These are phyloP conservation scores for Puya raimondii DNA, from an alignment of 176 grass and related monocot species.

Conservation along the genomic window DNA sequence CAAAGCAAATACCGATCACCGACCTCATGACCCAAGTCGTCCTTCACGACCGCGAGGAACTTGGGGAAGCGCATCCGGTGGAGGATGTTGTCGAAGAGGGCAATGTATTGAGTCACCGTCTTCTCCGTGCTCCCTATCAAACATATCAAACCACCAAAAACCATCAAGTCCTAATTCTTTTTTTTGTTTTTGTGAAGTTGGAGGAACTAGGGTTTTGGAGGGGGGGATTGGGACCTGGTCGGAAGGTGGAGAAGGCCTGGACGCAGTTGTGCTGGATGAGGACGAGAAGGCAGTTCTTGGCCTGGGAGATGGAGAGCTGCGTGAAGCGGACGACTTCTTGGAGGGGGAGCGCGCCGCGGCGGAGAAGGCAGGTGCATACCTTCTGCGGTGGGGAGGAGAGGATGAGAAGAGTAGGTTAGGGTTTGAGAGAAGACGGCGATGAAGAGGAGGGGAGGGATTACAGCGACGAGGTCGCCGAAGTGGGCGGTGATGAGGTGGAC, in stretches of 20 bases:
- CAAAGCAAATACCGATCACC: not conserved
- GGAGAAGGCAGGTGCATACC: slow-evolving; percentile 68
- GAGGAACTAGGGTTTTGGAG: not conserved
- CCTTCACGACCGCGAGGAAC: slow-evolving; percentile 47
- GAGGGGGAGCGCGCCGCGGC: slow-evolving; percentile 43
- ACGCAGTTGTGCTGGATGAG: slow-evolving; percentile 93
- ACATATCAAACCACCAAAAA: slow-evolving; percentile 8
- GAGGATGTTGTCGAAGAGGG: slow-evolving; percentile 66
- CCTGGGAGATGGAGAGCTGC: slow-evolving; percentile 25
- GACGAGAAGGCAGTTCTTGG: slow-evolving; percentile 81
- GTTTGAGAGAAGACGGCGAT: not conserved
- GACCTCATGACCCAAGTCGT: slow-evolving; percentile 38
- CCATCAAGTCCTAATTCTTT: not conserved
- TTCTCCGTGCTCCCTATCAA: slow-evolving; percentile 23
- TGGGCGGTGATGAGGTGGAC: slow-evolving; percentile 45
- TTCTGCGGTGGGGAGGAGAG: slow-evolving; percentile 23
- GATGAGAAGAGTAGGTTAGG: not conserved
- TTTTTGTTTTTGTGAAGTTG: not conserved
- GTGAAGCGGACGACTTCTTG: slow-evolving; percentile 47
- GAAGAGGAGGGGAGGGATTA: slow-evolving; percentile 19
- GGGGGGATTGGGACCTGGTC: slow-evolving; percentile 10
- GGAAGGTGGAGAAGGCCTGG: slow-evolving; percentile 51
- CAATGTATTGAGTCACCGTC: slow-evolving; percentile 47
- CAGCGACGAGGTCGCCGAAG: slow-evolving; percentile 57
- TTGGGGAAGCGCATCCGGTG: slow-evolving; percentile 66